Percentiles rank a stretch among this genome's conserved stretches.
Evolutionary conservation across 140 eudicot species (phyloP).

Genomic region (Anethum foeniculum): DNA sequence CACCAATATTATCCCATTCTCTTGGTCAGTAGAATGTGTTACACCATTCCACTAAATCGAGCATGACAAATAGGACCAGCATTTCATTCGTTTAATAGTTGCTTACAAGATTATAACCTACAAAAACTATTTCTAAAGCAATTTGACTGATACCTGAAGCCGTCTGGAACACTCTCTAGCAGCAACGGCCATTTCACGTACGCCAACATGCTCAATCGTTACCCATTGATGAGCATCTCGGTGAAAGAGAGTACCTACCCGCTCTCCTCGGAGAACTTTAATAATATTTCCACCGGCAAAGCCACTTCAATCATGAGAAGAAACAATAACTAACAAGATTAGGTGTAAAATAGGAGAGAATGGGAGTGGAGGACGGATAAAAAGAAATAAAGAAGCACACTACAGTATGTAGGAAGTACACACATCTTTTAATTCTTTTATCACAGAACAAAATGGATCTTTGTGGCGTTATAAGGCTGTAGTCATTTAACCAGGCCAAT

Average conservation of each 20-base stretch:
- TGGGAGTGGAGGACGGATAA: not conserved
- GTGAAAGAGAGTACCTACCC: constrained; percentile 80
- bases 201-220: constrained; percentile 48
- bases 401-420: not conserved
- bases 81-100: not conserved
- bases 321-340: not conserved
- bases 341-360: not conserved
- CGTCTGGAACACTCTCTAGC: constrained; percentile 91
- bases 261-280: constrained; percentile 64
- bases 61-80: not conserved
- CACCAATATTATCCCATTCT: not conserved
- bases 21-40: too few species aligned
- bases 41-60: not conserved
- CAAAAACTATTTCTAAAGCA: not conserved
- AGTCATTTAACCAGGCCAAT: not conserved
- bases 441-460: not conserved
- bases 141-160: constrained; percentile 56
- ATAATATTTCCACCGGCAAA: constrained; percentile 68
- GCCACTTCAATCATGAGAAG: constrained; percentile 45
- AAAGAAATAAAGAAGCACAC: not conserved
- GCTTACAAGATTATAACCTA: not conserved
- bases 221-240: constrained; percentile 75
- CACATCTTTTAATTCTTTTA: not conserved
- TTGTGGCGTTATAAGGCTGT: not conserved
- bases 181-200: constrained; percentile 87